Conservation (phyloP, 257 asterid species). For the Forsythia suspensa region DNA sequence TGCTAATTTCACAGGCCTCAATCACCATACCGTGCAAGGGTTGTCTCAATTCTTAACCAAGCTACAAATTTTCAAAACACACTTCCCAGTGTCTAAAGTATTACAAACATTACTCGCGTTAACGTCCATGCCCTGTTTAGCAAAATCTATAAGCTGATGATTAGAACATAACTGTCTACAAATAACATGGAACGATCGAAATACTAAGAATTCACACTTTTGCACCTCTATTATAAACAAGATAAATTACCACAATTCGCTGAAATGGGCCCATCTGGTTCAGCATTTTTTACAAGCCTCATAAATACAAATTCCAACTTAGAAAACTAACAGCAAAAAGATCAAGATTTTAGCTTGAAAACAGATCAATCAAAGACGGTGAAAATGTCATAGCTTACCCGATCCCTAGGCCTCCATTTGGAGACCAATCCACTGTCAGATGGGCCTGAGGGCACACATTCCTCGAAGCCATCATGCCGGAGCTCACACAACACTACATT, state of each 20-base stretch:
- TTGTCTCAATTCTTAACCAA: background rate
- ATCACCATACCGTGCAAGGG: background rate
- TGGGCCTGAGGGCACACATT: constrained; percentile 74
- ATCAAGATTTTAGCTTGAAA: background rate
- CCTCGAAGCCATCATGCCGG: constrained; percentile 92
- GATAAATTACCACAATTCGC: background rate
- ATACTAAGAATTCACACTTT: background rate
- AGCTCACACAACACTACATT: constrained; percentile 87
- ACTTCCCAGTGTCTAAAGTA: background rate
- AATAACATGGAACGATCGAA: background rate
- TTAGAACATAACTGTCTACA: background rate
- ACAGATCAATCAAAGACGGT: background rate
- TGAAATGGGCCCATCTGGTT: background rate
- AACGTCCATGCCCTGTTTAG: background rate
- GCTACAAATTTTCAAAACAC: background rate
- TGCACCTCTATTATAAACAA: background rate
- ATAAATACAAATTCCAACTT: background rate
- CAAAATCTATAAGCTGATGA: background rate
- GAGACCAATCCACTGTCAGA: constrained; percentile 91
- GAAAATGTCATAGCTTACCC: constrained; percentile 51
- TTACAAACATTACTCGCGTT: background rate
- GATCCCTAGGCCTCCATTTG: constrained; percentile 91
- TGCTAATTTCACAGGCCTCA: background rate
- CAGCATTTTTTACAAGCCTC: background rate
- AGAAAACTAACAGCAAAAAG: background rate